phyloP scores from a whole-genome alignment of 139 green algal species.

The Spirogloea muscicola region DNA sequence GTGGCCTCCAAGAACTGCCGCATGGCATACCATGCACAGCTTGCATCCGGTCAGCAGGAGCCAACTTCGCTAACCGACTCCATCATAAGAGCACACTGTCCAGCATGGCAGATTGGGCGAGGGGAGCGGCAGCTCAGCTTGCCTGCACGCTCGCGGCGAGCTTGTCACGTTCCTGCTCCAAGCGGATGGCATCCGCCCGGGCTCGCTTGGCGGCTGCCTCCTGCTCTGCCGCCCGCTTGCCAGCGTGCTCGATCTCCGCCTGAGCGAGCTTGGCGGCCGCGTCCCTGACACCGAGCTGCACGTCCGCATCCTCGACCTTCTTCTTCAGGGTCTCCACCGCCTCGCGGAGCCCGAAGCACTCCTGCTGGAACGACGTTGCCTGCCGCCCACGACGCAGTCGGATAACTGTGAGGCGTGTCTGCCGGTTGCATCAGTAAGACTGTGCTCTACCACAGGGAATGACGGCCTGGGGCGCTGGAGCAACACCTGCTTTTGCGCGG shows the following conservation, averaged over 20 bases:
- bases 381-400: no score
- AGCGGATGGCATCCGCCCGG: slow-evolving; percentile 3
- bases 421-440: no score
- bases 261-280: no score
- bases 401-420: no score
- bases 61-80: no score
- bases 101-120: neutral
- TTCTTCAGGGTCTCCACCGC: slow-evolving; percentile 39
- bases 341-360: slow-evolving; percentile 32
- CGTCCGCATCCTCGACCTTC: neutral
- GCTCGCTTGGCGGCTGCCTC: neutral
- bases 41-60: no score
- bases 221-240: slow-evolving; percentile 4
- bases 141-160: slow-evolving; percentile 4
- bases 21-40: no score
- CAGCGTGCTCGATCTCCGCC: no score
- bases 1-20: slow-evolving; percentile 36
- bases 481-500: slow-evolving; percentile 45
- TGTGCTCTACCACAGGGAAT: neutral
- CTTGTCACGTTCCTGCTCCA: slow-evolving; percentile 20
- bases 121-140: neutral
- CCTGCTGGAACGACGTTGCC: slow-evolving; percentile 28
- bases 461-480: neutral
- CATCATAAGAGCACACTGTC: neutral
- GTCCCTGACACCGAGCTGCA: slow-evolving; percentile 20